These are phyloP conservation scores for Elsinoe batatas DNA, from an alignment of 2,329 filamentous ascomycete species.

Conservation along the genomic window DNA sequence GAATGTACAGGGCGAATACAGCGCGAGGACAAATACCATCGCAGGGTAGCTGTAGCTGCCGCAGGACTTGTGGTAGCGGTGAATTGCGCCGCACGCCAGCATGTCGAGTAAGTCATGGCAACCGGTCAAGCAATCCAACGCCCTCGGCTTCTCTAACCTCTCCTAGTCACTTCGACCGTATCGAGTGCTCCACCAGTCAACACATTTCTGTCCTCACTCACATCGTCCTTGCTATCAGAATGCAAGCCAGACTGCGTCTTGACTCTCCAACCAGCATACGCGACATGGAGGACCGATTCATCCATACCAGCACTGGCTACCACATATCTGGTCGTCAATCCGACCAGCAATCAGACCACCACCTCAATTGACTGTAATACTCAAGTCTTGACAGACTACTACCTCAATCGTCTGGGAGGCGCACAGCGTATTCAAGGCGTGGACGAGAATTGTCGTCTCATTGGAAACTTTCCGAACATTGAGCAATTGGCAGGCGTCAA, in stretches of 20 bases:
- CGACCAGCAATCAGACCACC: not conserved
- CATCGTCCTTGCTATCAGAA: conserved; percentile 4
- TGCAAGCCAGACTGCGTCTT: not conserved
- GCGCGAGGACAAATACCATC: not conserved
- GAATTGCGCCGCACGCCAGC: not conserved
- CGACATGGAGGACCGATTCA: conserved; percentile 3
- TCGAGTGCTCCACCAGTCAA: not conserved
- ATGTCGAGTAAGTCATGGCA: conserved; percentile 3
- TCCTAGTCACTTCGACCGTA: not conserved
- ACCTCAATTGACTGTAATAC: conserved; percentile 6
- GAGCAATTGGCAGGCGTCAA: conserved; percentile 3
- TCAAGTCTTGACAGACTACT: conserved; percentile 5
- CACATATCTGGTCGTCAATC: not conserved
- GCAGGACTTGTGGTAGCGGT: not conserved
- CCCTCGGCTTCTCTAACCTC: too few relatives aligned
- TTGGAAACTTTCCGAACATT: conserved; percentile 3
- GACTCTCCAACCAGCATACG: conserved; percentile 2
- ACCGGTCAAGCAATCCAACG: not conserved
- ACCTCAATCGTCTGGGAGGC: not conserved
- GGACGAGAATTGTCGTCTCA: not conserved
- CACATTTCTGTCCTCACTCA: conserved; percentile 1
- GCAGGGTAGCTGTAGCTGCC: not conserved
- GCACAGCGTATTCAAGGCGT: not conserved
- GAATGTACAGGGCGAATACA: not conserved
- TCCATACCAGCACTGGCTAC: conserved; percentile 3